phyloP scores from a whole-genome alignment of 129 eudicot genomes.

The Pulicaria dysenterica region DNA sequence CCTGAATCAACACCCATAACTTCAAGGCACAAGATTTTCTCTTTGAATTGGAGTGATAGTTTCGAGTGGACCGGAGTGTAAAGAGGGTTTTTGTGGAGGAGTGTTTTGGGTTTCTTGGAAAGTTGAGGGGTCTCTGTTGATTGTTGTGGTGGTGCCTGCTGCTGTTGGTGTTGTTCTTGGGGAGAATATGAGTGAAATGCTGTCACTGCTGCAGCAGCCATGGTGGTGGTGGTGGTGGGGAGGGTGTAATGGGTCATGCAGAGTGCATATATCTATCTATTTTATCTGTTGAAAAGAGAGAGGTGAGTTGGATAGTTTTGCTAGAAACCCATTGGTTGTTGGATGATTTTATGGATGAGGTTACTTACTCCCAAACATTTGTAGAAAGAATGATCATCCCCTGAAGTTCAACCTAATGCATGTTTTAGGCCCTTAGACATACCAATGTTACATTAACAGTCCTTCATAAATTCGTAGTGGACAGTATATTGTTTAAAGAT shows the following conservation, averaged over 20 bases:
- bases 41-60: slow-evolving; percentile 84
- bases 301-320: no score
- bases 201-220: no score
- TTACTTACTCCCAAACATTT: no score
- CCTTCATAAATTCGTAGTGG: background rate
- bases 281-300: no score
- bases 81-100: slow-evolving; percentile 78
- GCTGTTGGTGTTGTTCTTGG: background rate
- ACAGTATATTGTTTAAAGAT: background rate
- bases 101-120: slow-evolving; percentile 55
- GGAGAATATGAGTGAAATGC: no score
- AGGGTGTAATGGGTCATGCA: no score
- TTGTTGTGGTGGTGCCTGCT: slow-evolving; percentile 15
- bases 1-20: slow-evolving; percentile 93
- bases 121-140: slow-evolving; percentile 45
- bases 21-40: slow-evolving; percentile 87
- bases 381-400: no score
- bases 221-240: no score
- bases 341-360: no score
- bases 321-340: no score
- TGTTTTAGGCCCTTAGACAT: slow-evolving; percentile 17
- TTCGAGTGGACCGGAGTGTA: slow-evolving; percentile 58
- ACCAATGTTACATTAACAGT: slow-evolving; percentile 11
- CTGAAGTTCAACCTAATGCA: background rate
- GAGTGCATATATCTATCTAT: no score